Evolutionary conservation across 2,329 filamentous ascomycete species (phyloP).

Genomic region (Calonectria pauciramosa): DNA sequence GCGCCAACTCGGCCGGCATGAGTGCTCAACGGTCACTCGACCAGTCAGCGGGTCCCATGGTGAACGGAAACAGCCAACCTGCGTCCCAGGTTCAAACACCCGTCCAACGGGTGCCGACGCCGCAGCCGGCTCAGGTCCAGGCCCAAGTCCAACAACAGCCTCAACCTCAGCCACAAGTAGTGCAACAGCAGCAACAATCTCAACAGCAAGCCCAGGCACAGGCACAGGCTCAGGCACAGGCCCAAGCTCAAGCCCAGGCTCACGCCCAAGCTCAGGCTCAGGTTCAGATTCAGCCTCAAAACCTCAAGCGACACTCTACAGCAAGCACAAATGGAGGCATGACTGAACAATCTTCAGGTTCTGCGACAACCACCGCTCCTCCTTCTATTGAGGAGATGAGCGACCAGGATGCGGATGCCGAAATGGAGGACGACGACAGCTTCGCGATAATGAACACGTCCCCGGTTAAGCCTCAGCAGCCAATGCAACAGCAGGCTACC

Average conservation of each 20-base stretch:
- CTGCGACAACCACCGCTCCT: slow-evolving; percentile 52
- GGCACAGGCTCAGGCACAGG: slow-evolving; percentile 16
- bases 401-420: slow-evolving; percentile 58
- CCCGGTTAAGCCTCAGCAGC: slow-evolving; percentile 53
- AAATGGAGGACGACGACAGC: slow-evolving; percentile 72
- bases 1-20: slow-evolving; percentile 60
- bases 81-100: slow-evolving; percentile 39
- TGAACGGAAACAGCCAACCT: slow-evolving; percentile 35
- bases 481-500: slow-evolving; percentile 56
- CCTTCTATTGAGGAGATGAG: slow-evolving; percentile 62
- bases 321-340: slow-evolving; percentile 52
- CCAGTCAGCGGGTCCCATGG: slow-evolving; percentile 40
- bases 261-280: slow-evolving; percentile 33
- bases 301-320: slow-evolving; percentile 49
- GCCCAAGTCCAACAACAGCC: slow-evolving; percentile 35
- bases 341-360: slow-evolving; percentile 50
- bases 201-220: slow-evolving; percentile 31
- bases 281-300: slow-evolving; percentile 27
- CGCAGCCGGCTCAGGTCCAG: slow-evolving; percentile 20
- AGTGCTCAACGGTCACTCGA: slow-evolving; percentile 64
- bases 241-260: slow-evolving; percentile 16
- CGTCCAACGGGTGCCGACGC: slow-evolving; percentile 34
- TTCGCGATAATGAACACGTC: slow-evolving; percentile 65
- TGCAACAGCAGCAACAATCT: slow-evolving; percentile 34
- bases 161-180: slow-evolving; percentile 19